Conservation (phyloP, 768 basidiomycete genomes). For the Psilocybe azurescens region DNA sequence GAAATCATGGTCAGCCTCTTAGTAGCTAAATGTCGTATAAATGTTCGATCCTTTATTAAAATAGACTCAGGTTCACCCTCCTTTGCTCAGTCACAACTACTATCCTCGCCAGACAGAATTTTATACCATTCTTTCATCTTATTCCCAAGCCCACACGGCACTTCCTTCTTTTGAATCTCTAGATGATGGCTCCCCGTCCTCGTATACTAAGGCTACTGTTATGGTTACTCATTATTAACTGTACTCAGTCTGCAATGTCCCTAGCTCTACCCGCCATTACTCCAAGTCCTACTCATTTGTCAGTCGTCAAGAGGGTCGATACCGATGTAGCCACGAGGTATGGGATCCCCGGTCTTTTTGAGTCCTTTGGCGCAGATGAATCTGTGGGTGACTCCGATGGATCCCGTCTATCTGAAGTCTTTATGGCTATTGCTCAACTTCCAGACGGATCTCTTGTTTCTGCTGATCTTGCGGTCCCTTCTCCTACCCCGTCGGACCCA, state of each 20-base stretch:
- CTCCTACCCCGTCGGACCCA: constrained; percentile 1
- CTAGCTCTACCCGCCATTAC: constrained; percentile 15
- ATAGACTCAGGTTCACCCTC: constrained; percentile 14
- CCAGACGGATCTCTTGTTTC: background rate
- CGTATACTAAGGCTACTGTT: background rate
- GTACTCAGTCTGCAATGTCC: background rate
- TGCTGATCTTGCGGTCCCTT: background rate
- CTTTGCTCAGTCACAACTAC: constrained; percentile 2
- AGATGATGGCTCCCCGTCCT: background rate
- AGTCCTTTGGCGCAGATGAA: background rate
- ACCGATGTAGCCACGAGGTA: constrained; percentile 17
- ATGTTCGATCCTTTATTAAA: background rate
- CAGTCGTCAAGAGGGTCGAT: constrained; percentile 1
- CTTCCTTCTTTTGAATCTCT: constrained; percentile 11
- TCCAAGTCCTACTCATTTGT: background rate
- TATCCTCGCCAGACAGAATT: background rate
- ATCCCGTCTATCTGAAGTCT: constrained; percentile 15
- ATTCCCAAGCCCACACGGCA: constrained; percentile 24
- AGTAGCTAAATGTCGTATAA: background rate
- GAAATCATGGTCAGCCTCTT: constrained; percentile 8
- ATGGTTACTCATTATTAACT: constrained; percentile 5
- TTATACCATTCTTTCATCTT: background rate
- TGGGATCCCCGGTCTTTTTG: constrained; percentile 18
- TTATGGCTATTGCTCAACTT: constrained; percentile 19
- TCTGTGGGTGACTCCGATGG: constrained; percentile 5